Conservation (phyloP, 768 basidiomycete species). For the Trametes punicea region DNA sequence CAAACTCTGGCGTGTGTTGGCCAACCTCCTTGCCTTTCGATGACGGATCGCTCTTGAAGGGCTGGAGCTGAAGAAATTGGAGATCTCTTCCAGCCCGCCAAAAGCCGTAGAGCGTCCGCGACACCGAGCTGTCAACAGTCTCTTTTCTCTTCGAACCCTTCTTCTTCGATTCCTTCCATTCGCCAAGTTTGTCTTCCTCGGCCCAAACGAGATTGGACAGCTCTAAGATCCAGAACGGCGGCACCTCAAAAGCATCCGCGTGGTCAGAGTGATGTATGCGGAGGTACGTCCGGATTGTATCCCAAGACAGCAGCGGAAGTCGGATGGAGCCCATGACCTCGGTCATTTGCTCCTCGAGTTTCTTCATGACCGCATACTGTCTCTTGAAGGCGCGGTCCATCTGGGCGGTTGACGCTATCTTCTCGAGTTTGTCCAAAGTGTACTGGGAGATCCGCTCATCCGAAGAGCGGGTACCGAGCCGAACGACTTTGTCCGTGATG, state of each 20-base stretch:
- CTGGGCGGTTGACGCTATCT: slow-evolving; percentile 38
- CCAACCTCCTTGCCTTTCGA: background rate
- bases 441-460: slow-evolving; percentile 60
- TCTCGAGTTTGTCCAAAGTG: slow-evolving; percentile 58
- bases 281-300: slow-evolving; percentile 42
- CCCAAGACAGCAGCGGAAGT: slow-evolving; percentile 32
- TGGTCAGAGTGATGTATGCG: slow-evolving; percentile 47
- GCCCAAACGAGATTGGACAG: background rate
- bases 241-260: slow-evolving; percentile 36
- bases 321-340: slow-evolving; percentile 43
- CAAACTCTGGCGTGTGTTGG: background rate
- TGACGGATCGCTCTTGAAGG: background rate
- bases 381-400: slow-evolving; percentile 31
- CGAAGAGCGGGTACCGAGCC: slow-evolving; percentile 62
- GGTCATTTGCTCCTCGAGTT: slow-evolving; percentile 44
- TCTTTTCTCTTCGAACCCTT: slow-evolving; percentile 23
- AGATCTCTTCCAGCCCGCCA: slow-evolving; percentile 51
- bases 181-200: slow-evolving; percentile 15
- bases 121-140: background rate
- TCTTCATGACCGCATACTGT: slow-evolving; percentile 30
- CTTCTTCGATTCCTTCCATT: slow-evolving; percentile 10
- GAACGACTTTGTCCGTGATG: slow-evolving; percentile 62
- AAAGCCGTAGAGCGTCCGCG: slow-evolving; percentile 41
- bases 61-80: slow-evolving; percentile 37
- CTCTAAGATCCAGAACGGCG: slow-evolving; percentile 46